phyloP scores from a whole-genome alignment of 768 basidiomycete species.

The Pholiota conissans region DNA sequence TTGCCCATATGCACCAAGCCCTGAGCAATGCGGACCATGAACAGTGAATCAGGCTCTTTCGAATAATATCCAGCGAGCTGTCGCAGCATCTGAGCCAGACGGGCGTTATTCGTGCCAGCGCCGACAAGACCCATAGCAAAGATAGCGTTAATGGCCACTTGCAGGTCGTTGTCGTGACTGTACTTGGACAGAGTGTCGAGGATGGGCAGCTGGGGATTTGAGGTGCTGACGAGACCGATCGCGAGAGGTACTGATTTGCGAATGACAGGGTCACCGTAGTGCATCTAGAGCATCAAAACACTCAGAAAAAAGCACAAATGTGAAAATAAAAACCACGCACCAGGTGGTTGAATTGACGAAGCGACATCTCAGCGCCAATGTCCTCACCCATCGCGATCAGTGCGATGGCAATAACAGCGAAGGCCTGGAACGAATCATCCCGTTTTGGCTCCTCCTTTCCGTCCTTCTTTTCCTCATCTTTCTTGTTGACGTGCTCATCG shows the following conservation, averaged over 20 bases:
- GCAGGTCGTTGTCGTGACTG: conserved; percentile 97
- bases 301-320: neutral
- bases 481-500: conserved; percentile 82
- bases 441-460: conserved; percentile 56
- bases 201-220: conserved; percentile 92
- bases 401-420: conserved; percentile 92
- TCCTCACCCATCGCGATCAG: conserved; percentile 98
- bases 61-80: conserved; percentile 98
- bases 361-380: conserved; percentile 95
- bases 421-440: conserved; percentile 86
- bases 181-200: conserved; percentile 98
- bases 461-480: conserved; percentile 45
- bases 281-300: conserved; percentile 69
- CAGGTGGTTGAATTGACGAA: conserved; percentile 95
- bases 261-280: conserved; percentile 92
- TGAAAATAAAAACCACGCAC: conserved; percentile 42
- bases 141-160: conserved; percentile 94
- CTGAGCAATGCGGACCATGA: conserved; percentile 94
- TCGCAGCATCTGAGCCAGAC: conserved; percentile 95
- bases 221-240: conserved; percentile 90
- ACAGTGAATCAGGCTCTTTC: conserved; percentile 95
- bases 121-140: conserved; percentile 99
- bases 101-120: conserved; percentile 98
- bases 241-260: conserved; percentile 93
- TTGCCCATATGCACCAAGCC: conserved; percentile 99